Evolutionary conservation across 2,329 filamentous ascomycete genomes (phyloP).

Genomic region (Alternaria angustiovoidea): DNA sequence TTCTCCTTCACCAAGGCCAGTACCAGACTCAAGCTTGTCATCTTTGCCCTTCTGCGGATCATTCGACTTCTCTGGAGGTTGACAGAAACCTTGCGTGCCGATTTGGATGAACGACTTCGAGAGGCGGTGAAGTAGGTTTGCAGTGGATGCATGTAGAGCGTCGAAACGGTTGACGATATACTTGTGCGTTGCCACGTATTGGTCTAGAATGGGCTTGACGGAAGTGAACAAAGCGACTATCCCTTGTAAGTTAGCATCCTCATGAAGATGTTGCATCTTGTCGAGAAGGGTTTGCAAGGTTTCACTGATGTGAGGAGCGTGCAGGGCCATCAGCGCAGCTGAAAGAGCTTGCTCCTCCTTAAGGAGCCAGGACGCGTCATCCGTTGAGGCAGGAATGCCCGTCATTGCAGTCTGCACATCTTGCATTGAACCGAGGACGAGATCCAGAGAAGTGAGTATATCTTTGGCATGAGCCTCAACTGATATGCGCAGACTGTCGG

Average conservation of each 20-base stretch:
- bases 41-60: constrained; percentile 72
- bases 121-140: constrained; percentile 78
- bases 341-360: constrained; percentile 53
- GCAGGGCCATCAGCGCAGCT: constrained; percentile 65
- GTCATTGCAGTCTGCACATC: constrained; percentile 67
- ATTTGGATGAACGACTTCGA: constrained; percentile 81
- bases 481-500: constrained; percentile 14
- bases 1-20: constrained; percentile 92
- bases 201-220: constrained; percentile 74
- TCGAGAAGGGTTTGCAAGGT: constrained; percentile 57
- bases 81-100: constrained; percentile 87
- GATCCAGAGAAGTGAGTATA: constrained; percentile 73
- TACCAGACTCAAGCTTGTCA: constrained; percentile 87
- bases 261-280: constrained; percentile 55
- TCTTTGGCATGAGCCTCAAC: constrained; percentile 62
- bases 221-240: constrained; percentile 67
- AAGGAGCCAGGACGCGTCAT: constrained; percentile 70
- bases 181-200: constrained; percentile 72
- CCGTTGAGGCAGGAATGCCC: constrained; percentile 65
- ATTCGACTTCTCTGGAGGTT: constrained; percentile 77
- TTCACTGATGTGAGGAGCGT: constrained; percentile 63
- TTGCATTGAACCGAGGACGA: constrained; percentile 81
- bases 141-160: constrained; percentile 72
- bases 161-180: constrained; percentile 67
- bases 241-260: constrained; percentile 53